Percentiles rank a stretch among this genome's conserved stretches.
Conservation (phyloP, 345 rosid genomes). For the Salix viminalis region DNA sequence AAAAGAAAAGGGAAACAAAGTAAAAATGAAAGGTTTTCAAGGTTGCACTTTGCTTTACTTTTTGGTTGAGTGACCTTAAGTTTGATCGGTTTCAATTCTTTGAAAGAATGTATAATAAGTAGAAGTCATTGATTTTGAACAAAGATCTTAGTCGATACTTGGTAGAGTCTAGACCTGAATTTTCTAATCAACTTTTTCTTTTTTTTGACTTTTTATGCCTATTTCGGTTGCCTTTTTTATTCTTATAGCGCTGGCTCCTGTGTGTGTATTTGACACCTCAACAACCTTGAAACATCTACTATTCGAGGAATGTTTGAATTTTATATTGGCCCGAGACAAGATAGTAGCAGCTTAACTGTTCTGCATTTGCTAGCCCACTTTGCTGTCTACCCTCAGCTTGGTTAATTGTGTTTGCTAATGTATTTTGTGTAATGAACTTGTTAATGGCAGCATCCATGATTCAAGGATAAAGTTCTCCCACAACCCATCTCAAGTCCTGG, state of each 20-base stretch:
- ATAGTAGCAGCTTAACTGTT: not conserved
- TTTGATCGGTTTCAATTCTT: not conserved
- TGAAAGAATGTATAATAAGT: not conserved
- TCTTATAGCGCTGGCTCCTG: not conserved
- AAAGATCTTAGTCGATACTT: not conserved
- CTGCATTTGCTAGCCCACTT: not conserved
- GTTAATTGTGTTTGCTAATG: not conserved
- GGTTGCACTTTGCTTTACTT: not conserved
- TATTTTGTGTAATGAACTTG: not conserved
- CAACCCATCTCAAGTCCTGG: slow-evolving; percentile 39
- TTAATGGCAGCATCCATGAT: slow-evolving; percentile 44
- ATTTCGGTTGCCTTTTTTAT: not conserved
- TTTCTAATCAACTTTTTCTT: not conserved
- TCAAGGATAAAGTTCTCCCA: slow-evolving; percentile 29
- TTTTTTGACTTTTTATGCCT: not conserved
- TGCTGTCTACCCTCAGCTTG: not conserved
- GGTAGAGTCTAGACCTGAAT: not conserved
- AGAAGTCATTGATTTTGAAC: not conserved
- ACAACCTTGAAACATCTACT: not conserved
- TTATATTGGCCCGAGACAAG: not conserved
- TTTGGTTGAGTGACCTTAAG: not conserved
- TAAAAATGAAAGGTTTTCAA: not conserved
- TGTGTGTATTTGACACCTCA: not conserved
- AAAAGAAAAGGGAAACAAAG: not conserved
- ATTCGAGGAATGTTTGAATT: not conserved